Evolutionary conservation across 23 red algal genomes (phyloP).

Genomic region (Gracilaria domingensis): DNA sequence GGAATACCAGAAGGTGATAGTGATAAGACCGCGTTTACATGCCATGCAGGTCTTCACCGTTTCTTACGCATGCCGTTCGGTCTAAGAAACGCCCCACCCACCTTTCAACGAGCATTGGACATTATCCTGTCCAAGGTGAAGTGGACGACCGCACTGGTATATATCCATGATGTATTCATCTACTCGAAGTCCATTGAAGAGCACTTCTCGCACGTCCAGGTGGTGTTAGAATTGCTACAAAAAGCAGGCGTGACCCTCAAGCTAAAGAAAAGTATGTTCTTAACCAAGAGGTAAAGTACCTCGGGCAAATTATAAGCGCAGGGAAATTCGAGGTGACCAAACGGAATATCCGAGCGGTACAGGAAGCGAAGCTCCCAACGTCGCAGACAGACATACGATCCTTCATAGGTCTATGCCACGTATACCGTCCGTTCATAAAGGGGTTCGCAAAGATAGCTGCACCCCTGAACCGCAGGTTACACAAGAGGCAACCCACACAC

Average conservation of each 20-base stretch:
- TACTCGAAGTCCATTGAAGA: constrained; percentile 14
- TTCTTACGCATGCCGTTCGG: neutral
- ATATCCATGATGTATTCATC: constrained; percentile 21
- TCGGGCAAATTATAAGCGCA: constrained; percentile 17
- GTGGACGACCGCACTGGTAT: neutral
- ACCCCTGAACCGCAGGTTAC: neutral
- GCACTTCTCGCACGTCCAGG: neutral
- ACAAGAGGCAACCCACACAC: neutral
- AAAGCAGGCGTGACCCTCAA: constrained; percentile 1
- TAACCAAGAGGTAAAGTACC: neutral
- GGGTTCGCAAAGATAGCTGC: constrained; percentile 9
- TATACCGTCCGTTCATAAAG: constrained; percentile 57
- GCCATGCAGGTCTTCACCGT: neutral
- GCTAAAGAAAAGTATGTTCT: constrained; percentile 16
- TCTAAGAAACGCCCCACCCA: constrained; percentile 7
- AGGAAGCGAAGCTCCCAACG: constrained; percentile 1
- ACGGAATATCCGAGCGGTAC: neutral
- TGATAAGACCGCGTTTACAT: constrained; percentile 11
- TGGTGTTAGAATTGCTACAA: neutral
- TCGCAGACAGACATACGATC: neutral
- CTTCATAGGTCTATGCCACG: constrained; percentile 31
- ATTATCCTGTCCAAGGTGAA: neutral
- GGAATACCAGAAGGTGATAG: neutral
- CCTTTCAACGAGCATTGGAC: constrained; percentile 23
- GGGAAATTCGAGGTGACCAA: neutral